Evolutionary conservation across 78 protist species (phyloP).

Genomic region (Planoprotostelium fungivorum): DNA sequence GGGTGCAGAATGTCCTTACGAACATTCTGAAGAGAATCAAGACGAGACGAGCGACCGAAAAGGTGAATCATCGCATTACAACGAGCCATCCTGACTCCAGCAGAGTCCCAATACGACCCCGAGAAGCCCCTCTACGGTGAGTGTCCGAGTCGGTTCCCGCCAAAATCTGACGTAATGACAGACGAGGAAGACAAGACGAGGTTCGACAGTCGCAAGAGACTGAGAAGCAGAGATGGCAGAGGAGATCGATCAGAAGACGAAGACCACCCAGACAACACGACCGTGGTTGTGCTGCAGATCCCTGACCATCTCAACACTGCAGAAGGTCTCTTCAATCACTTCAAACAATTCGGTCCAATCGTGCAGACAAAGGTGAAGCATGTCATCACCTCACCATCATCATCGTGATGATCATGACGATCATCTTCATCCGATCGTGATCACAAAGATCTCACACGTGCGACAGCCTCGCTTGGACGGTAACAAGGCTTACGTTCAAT

Average conservation of each 20-base stretch:
- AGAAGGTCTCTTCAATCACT: neutral
- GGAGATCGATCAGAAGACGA: neutral
- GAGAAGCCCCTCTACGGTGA: neutral
- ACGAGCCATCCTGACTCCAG: neutral
- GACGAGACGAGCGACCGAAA: neutral
- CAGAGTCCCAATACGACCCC: neutral
- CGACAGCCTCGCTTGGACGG: too few species aligned
- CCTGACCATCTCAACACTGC: neutral
- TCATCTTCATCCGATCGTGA: neutral
- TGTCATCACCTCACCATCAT: too few species aligned
- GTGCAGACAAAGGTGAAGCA: neutral
- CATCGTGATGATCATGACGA: neutral
- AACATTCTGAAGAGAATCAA: neutral
- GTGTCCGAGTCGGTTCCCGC: neutral
- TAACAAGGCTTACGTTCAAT: neutral
- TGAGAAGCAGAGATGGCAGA: neutral
- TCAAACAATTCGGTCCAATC: neutral
- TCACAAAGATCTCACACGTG: neutral
- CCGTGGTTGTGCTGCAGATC: neutral
- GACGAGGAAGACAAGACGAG: neutral
- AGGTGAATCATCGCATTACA: neutral
- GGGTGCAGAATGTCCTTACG: neutral
- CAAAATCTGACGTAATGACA: neutral
- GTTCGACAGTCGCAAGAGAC: neutral
- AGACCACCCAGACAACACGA: neutral